Percentiles rank a stretch among this genome's conserved stretches.
phyloP scores from a whole-genome alignment of 441 rosid species.

The Erysimum cheiri region DNA sequence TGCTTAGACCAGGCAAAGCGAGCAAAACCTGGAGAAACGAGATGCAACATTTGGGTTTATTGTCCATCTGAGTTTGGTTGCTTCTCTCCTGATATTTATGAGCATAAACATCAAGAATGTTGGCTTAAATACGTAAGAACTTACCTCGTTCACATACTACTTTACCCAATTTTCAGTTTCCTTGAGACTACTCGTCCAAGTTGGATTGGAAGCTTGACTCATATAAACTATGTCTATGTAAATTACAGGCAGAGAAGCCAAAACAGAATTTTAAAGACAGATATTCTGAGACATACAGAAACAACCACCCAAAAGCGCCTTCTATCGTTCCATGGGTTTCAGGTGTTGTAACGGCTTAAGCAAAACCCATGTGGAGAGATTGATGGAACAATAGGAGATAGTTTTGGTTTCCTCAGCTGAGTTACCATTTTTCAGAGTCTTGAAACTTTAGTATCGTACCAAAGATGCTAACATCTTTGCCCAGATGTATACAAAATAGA shows the following conservation, averaged over 20 bases:
- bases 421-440: constrained; percentile 31
- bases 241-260: constrained; percentile 85
- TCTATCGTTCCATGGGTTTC: constrained; percentile 94
- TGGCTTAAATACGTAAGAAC: constrained; percentile 95
- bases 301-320: constrained; percentile 84
- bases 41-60: constrained; percentile 95
- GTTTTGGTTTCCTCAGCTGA: constrained; percentile 13
- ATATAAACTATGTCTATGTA: constrained; percentile 16
- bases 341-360: constrained; percentile 68
- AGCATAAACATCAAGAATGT: constrained; percentile 87
- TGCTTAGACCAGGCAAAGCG: constrained; percentile 86
- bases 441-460: constrained; percentile 14
- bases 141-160: not conserved
- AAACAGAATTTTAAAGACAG: constrained; percentile 74
- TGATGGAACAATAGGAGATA: constrained; percentile 34
- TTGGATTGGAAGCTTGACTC: constrained; percentile 1
- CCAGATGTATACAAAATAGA: constrained; percentile 39
- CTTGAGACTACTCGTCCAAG: constrained; percentile 4
- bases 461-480: constrained; percentile 40
- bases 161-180: constrained; percentile 5
- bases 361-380: constrained; percentile 20
- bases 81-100: constrained; percentile 86
- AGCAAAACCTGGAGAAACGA: constrained; percentile 78
- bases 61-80: constrained; percentile 91
- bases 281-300: constrained; percentile 80